Conservation (phyloP, 2,329 filamentous ascomycete genomes). For the Monilinia aucupariae region DNA sequence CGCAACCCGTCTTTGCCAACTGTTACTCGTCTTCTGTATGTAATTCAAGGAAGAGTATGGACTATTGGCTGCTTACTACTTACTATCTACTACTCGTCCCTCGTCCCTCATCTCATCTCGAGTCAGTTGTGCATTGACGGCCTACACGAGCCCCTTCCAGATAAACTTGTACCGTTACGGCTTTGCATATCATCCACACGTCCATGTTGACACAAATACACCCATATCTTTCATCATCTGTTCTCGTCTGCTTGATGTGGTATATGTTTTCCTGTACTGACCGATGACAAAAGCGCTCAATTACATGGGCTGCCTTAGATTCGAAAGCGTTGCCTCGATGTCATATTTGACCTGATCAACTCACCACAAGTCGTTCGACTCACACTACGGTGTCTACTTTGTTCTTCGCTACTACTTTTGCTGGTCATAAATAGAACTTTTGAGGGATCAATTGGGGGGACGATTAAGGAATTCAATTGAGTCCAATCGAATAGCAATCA, state of each 20-base stretch:
- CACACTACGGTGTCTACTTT: not conserved
- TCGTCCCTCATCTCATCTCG: not conserved
- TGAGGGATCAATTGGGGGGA: not conserved
- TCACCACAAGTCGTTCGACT: not conserved
- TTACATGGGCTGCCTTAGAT: not conserved
- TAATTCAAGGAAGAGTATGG: too few species aligned
- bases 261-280: not conserved
- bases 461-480: not conserved
- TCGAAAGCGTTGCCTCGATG: not conserved
- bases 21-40: too few species aligned
- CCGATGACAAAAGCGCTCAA: not conserved
- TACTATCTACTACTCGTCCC: too few species aligned
- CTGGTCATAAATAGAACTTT: conserved; percentile 8
- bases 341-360: not conserved
- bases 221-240: not conserved
- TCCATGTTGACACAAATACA: too few species aligned
- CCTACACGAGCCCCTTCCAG: not conserved
- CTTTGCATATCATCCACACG: too few species aligned
- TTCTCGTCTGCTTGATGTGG: not conserved
- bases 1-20: too few species aligned
- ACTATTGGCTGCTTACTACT: too few species aligned
- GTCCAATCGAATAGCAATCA: conserved; percentile 1
- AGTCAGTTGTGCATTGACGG: conserved; percentile 12
- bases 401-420: not conserved
- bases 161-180: not conserved